Evolutionary conservation across 306 rosid species (phyloP).

Genomic region (Corylus avellana): DNA sequence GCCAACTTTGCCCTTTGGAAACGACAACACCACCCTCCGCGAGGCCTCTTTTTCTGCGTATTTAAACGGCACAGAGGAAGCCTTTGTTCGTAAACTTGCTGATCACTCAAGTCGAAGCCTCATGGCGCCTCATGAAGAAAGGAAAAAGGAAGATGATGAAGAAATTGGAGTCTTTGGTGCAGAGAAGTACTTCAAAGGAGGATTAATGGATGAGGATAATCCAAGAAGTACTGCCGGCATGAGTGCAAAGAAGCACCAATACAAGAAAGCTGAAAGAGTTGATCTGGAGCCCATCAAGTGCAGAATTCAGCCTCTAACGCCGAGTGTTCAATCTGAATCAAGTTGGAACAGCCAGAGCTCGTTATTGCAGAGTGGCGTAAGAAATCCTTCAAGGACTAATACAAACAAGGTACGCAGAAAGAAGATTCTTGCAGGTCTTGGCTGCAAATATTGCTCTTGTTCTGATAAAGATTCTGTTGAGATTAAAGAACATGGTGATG

Average conservation of each 20-base stretch:
- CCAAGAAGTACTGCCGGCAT: slow-evolving; percentile 32
- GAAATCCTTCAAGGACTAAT: slow-evolving; percentile 31
- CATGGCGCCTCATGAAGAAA: slow-evolving; percentile 27
- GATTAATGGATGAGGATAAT: slow-evolving; percentile 28
- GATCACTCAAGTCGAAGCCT: slow-evolving; percentile 37
- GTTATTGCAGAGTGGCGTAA: slow-evolving; percentile 38
- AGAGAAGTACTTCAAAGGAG: slow-evolving; percentile 91
- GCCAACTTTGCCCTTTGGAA: slow-evolving; percentile 36
- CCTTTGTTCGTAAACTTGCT: slow-evolving; percentile 25
- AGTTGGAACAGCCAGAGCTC: slow-evolving; percentile 83
- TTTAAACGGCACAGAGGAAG: slow-evolving; percentile 40
- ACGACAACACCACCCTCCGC: slow-evolving; percentile 22
- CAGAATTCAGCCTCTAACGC: slow-evolving; percentile 49
- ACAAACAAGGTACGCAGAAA: slow-evolving; percentile 36
- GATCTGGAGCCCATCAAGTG: slow-evolving; percentile 23
- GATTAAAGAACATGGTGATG: slow-evolving; percentile 46
- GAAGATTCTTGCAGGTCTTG: slow-evolving; percentile 57
- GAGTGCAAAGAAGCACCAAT: slow-evolving; percentile 32
- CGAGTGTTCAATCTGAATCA: slow-evolving; percentile 70
- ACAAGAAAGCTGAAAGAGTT: slow-evolving; percentile 26
- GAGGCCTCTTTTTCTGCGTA: slow-evolving; percentile 60
- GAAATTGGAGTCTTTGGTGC: slow-evolving; percentile 90
- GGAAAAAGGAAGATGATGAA: slow-evolving; percentile 60
- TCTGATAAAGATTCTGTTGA: slow-evolving; percentile 70
- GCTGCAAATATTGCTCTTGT: slow-evolving; percentile 65